Base-by-base conservation (phyloP, 345 rosid genomes). In the Arabidopsis suecica region DNA sequence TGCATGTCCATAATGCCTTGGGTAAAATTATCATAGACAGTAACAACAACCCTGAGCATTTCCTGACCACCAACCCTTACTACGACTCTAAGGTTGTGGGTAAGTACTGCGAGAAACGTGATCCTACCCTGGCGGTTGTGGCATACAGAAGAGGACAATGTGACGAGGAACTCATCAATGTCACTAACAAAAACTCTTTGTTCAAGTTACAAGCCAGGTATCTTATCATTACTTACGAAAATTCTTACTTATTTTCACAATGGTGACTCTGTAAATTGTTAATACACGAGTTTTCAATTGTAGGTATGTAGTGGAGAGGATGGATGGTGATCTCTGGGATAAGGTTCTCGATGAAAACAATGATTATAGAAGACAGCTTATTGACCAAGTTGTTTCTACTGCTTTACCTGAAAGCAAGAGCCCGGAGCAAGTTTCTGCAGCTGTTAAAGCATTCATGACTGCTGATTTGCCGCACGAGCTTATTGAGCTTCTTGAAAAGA, bases 21-120 rank as follows among this genome's bases (percentile, higher is more conserved):
- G 99, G 99, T 82, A 96, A 96, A 91, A 96, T 96, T 42, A 96
- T 96, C 68, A 93, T 96, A 55, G 99, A 96, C 68, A 96, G 99
- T 86, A 91, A 91, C 80, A 92, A 96, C 87, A 96, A 96, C 75
- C 99, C 99, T 0, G 99, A 95, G 83, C 98, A 91, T 80, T 95
- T 95, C 81, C 91, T 95, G 20, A 95, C 99, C 64, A 93, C 99
- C 69, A 95, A 95, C 75, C 96, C 96, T n/a, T 95, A 89, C 86
- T 95, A 95, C 61, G 99, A 95, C 85, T 87, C 99, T 14, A 83
- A 88, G 63, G 99, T 95, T 68, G 99, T 95, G 76, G 99, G 99
- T 63, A 95, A 93, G 76, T 95, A 95, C 82, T 95, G 99, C 76
- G 99, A 96, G 88, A 96, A 96, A 78, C 99, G 98, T 36, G 99